Conservation (phyloP, 1,284 basidiomycete species). For the Irpex sp. region DNA sequence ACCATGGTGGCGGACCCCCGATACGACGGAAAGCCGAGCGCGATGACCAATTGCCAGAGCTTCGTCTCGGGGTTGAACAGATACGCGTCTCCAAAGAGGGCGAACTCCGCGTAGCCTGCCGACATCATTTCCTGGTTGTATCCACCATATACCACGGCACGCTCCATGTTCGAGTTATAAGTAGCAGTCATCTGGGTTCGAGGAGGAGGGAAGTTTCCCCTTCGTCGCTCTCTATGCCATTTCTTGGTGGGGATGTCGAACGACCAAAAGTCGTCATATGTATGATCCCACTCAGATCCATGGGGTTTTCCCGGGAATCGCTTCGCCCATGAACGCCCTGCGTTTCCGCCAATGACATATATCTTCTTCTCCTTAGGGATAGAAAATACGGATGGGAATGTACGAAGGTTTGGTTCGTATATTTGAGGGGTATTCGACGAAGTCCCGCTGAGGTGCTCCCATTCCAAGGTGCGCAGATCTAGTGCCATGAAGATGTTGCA, state of each 20-base stretch:
- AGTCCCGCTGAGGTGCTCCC: conserved; percentile 7
- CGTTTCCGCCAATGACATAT: conserved; percentile 17
- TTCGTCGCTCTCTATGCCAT: conserved; percentile 30
- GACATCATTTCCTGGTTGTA: too few relatives aligned
- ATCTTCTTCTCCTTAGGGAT: too few relatives aligned
- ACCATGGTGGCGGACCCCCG: too few relatives aligned
- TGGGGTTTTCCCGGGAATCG: conserved; percentile 18
- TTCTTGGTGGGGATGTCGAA: conserved; percentile 24
- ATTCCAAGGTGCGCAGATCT: conserved; percentile 13
- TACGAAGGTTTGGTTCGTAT: too few relatives aligned
- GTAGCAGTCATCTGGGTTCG: conserved; percentile 27
- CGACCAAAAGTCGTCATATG: conserved; percentile 32
- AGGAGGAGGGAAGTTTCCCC: conserved; percentile 30
- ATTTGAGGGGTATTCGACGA: not conserved
- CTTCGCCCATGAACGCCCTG: conserved; percentile 21
- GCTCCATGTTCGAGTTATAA: too few relatives aligned
- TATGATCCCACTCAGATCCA: conserved; percentile 14
- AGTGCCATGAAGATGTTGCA: conserved; percentile 16
- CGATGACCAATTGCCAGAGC: not conserved
- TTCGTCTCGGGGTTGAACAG: conserved; percentile 16
- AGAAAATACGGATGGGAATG: too few relatives aligned
- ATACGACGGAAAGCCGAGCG: too few relatives aligned
- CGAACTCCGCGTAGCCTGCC: conserved; percentile 18
- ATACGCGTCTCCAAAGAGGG: conserved; percentile 29
- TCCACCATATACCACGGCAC: too few relatives aligned